Percentiles rank a stretch among this genome's conserved stretches.
These are phyloP conservation scores for Thecaphora thlaspeos DNA, from an alignment of 1,284 basidiomycete species.

Conservation along the genomic window DNA sequence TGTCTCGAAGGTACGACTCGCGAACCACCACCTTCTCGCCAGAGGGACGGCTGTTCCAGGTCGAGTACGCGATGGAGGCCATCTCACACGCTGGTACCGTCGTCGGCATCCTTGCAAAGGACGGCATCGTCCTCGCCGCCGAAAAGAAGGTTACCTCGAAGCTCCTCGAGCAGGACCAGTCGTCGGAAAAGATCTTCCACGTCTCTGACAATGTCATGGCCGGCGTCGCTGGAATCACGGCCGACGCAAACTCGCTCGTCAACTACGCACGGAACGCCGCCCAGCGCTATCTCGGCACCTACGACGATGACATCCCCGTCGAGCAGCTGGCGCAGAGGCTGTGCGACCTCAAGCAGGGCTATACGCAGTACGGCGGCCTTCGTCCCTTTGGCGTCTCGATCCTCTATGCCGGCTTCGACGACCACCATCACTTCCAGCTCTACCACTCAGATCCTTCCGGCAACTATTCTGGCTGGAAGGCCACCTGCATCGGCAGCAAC, in stretches of 20 bases:
- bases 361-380: slow-evolving; percentile 96
- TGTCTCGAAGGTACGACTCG: slow-evolving; percentile 56
- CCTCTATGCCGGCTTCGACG: slow-evolving; percentile 93
- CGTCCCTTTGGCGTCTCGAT: slow-evolving; percentile 96
- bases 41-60: slow-evolving; percentile 64
- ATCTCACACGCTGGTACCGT: slow-evolving; percentile 96
- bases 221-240: slow-evolving; percentile 91
- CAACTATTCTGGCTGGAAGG: slow-evolving; percentile 99
- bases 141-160: slow-evolving; percentile 99
- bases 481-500: slow-evolving; percentile 95
- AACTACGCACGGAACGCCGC: slow-evolving; percentile 90
- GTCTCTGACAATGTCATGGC: slow-evolving; percentile 78
- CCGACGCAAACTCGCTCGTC: slow-evolving; percentile 95
- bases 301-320: slow-evolving; percentile 97
- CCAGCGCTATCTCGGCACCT: slow-evolving; percentile 79
- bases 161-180: slow-evolving; percentile 83
- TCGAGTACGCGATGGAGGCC: slow-evolving; percentile 99
- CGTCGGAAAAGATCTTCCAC: slow-evolving; percentile 95
- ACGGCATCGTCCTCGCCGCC: slow-evolving; percentile 90
- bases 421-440: slow-evolving; percentile 92
- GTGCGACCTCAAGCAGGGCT: slow-evolving; percentile 97
- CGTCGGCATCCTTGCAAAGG: slow-evolving; percentile 84
- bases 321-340: slow-evolving; percentile 89
- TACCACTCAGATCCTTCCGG: slow-evolving; percentile 98
- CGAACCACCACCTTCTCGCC: slow-evolving; percentile 54